These are phyloP conservation scores for Verticillium albo-atrum DNA, from an alignment of 2,329 filamentous ascomycete genomes.

Conservation along the genomic window DNA sequence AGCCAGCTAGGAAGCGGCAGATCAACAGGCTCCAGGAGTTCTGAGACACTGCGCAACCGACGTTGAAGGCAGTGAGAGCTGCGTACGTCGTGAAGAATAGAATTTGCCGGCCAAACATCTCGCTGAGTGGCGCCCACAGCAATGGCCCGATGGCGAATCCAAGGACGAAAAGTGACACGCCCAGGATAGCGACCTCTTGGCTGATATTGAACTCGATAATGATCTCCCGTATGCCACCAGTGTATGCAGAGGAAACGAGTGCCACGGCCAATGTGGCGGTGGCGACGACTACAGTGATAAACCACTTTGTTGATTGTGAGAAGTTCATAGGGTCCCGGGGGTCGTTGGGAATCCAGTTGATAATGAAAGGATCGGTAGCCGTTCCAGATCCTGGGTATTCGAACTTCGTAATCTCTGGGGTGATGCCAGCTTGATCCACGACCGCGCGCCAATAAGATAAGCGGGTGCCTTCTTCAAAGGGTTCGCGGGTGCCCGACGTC, in stretches of 20 bases:
- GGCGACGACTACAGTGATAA: slow-evolving; percentile 54
- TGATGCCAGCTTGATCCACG: slow-evolving; percentile 46
- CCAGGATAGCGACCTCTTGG: slow-evolving; percentile 38
- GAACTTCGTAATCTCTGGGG: slow-evolving; percentile 44
- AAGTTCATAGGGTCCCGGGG: slow-evolving; percentile 59
- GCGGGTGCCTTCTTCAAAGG: no score
- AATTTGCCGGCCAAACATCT: slow-evolving; percentile 55
- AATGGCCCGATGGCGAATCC: slow-evolving; percentile 56
- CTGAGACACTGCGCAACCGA: slow-evolving; percentile 50
- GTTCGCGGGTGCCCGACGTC: no score
- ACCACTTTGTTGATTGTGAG: slow-evolving; percentile 53
- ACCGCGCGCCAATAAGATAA: slow-evolving; percentile 31
- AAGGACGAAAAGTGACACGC: slow-evolving; percentile 41
- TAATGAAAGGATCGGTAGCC: slow-evolving; percentile 56
- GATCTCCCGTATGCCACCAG: slow-evolving; percentile 47
- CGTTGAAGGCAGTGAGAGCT: slow-evolving; percentile 56
- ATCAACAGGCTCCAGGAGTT: slow-evolving; percentile 57
- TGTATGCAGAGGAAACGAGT: slow-evolving; percentile 60
- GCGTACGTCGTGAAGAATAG: slow-evolving; percentile 56
- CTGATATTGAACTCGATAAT: slow-evolving; percentile 44
- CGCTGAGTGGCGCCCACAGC: slow-evolving; percentile 59
- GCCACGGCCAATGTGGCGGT: slow-evolving; percentile 60
- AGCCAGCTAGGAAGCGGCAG: slow-evolving; percentile 59
- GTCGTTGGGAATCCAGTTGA: slow-evolving; percentile 61
- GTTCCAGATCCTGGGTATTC: slow-evolving; percentile 56